phyloP scores from a whole-genome alignment of 306 rosid species.

The Cicer pinnatifidum region DNA sequence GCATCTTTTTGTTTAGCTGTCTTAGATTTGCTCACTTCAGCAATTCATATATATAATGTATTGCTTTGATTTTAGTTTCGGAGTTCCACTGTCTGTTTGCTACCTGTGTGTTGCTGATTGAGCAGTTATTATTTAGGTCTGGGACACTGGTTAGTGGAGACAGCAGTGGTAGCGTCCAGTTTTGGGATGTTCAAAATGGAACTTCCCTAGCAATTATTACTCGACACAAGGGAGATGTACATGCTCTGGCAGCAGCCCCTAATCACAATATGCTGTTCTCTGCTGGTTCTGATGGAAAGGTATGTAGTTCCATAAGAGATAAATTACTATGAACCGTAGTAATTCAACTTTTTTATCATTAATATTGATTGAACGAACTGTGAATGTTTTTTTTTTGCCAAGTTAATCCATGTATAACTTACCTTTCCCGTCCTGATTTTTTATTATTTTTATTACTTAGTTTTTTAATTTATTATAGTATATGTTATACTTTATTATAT shows the following conservation, averaged over 20 bases:
- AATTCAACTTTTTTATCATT: not conserved
- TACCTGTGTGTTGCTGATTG: constrained; percentile 38
- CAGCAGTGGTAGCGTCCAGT: constrained; percentile 95
- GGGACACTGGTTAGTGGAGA: constrained; percentile 98
- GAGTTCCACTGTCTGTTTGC: constrained; percentile 20
- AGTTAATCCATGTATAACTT: not conserved
- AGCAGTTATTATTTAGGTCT: constrained; percentile 59
- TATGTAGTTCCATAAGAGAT: constrained; percentile 45
- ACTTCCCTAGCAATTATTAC: constrained; percentile 77
- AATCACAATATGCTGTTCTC: constrained; percentile 83
- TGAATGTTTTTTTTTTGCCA: not conserved
- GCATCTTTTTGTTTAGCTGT: constrained; percentile 20
- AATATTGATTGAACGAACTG: not conserved
- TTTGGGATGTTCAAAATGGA: constrained; percentile 89
- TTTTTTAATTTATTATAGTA: not conserved
- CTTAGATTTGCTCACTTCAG: not conserved
- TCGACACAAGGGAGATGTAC: constrained; percentile 83
- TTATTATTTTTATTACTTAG: not conserved
- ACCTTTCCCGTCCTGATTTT: not conserved
- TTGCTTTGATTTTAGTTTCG: constrained; percentile 34
- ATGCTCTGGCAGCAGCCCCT: constrained; percentile 86
- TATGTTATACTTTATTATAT: not conserved
- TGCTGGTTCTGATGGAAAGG: constrained; percentile 99
- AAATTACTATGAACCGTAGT: not conserved
- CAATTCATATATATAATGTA: not conserved